Percentiles rank a stretch among this genome's conserved stretches.
Conservation (phyloP, 1,139 yeast species). For the Scheffersomyces quercinus region DNA sequence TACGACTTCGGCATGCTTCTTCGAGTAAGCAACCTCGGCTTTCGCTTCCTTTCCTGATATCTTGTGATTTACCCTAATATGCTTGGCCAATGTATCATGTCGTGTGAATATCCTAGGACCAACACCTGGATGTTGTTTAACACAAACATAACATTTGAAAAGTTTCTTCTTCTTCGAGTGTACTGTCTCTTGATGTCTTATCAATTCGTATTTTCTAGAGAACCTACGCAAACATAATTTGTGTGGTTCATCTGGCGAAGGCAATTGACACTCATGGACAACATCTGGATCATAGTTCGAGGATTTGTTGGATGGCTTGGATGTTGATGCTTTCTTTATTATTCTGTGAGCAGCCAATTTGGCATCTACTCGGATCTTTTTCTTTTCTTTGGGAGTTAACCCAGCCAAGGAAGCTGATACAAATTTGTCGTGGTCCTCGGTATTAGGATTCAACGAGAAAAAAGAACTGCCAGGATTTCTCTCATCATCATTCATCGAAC, state of each 20-base stretch:
- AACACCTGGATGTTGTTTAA: slow-evolving; percentile 52
- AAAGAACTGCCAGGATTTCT: too few relatives aligned
- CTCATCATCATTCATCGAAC: slow-evolving; percentile 1
- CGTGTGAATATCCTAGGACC: slow-evolving; percentile 81
- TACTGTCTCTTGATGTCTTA: slow-evolving; percentile 94
- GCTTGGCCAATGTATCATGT: slow-evolving; percentile 93
- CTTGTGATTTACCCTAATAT: slow-evolving; percentile 85
- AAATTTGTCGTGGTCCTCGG: slow-evolving; percentile 29
- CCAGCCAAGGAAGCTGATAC: slow-evolving; percentile 25
- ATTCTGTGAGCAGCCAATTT: slow-evolving; percentile 31
- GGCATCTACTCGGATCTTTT: slow-evolving; percentile 27
- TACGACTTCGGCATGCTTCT: slow-evolving; percentile 47
- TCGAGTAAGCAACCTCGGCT: slow-evolving; percentile 50
- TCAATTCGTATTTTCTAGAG: slow-evolving; percentile 90
- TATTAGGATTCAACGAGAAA: slow-evolving; percentile 14
- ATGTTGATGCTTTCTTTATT: slow-evolving; percentile 25
- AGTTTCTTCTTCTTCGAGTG: slow-evolving; percentile 87
- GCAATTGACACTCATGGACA: slow-evolving; percentile 49
- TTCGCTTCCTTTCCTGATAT: slow-evolving; percentile 67
- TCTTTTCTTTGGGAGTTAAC: slow-evolving; percentile 21
- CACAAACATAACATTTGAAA: slow-evolving; percentile 85
- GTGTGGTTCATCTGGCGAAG: slow-evolving; percentile 50
- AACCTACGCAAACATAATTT: slow-evolving; percentile 77
- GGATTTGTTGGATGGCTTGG: slow-evolving; percentile 33
- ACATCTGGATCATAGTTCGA: slow-evolving; percentile 53